Conservation (phyloP, 495 filamentous ascomycete genomes). For the Penicillium verhagenii region DNA sequence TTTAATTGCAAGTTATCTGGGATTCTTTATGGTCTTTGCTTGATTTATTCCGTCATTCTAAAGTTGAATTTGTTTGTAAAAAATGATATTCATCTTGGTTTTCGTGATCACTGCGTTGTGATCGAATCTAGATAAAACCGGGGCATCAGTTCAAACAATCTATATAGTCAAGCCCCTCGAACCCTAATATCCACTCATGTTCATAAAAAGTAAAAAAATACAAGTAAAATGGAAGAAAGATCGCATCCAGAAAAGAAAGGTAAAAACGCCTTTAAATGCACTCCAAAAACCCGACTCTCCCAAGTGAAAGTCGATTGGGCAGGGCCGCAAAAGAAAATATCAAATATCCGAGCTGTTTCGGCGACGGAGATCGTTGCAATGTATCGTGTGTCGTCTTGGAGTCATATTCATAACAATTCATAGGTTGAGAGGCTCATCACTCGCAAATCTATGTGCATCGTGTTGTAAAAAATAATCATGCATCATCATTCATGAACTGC, state of each 20-base stretch:
- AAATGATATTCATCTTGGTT: not conserved
- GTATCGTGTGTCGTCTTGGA: not conserved
- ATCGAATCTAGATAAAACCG: not conserved
- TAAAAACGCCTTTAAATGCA: not conserved
- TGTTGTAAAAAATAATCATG: not conserved
- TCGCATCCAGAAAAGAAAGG: not conserved
- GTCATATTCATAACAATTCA: not conserved
- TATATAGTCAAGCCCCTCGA: not conserved
- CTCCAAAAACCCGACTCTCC: not conserved
- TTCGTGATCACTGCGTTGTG: not conserved
- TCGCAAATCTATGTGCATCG: not conserved
- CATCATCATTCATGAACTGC: not conserved
- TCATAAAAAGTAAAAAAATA: not conserved
- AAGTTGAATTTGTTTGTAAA: no score
- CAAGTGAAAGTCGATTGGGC: not conserved
- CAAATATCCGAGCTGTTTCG: not conserved
- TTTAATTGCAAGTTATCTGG: not conserved
- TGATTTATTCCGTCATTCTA: not conserved
- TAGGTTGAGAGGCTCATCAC: not conserved
- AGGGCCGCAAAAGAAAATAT: not conserved
- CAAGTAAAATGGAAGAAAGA: not conserved
- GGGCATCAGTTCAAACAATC: not conserved
- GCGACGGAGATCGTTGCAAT: not conserved
- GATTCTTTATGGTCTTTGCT: not conserved
- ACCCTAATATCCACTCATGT: not conserved